Evolutionary conservation across 257 asterid genomes (phyloP).

Genomic region (Leptodermis oblonga): DNA sequence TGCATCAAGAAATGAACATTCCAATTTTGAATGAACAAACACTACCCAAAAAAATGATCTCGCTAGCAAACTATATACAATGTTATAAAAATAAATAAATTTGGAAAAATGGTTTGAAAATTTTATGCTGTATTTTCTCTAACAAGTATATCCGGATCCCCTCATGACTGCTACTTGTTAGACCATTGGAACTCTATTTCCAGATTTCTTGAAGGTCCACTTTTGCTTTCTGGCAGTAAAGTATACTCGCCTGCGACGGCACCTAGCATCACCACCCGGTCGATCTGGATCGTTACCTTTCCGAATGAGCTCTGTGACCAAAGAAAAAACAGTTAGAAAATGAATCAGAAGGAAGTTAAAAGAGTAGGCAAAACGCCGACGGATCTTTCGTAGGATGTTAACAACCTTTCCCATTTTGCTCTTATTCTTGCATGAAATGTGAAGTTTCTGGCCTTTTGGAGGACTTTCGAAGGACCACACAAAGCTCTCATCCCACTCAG

Average conservation of each 20-base stretch:
- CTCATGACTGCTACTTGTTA: conserved; percentile 35
- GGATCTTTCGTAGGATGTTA: background rate
- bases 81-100: conserved; percentile 14
- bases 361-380: background rate
- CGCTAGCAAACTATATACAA: conserved; percentile 40
- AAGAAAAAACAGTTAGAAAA: background rate
- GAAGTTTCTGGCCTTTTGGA: conserved; percentile 98
- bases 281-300: conserved; percentile 95
- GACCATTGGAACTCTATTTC: conserved; percentile 98
- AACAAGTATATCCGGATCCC: background rate
- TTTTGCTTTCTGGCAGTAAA: conserved; percentile 82
- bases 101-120: conserved; percentile 7
- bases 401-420: conserved; percentile 98
- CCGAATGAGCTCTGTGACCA: conserved; percentile 83
- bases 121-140: conserved; percentile 13
- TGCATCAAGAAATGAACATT: conserved; percentile 26
- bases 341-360: background rate
- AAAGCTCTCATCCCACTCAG: conserved; percentile 96
- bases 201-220: conserved; percentile 86
- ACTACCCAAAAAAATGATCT: conserved; percentile 17
- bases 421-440: conserved; percentile 98
- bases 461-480: conserved; percentile 97
- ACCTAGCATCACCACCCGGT: conserved; percentile 97
- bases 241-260: conserved; percentile 97
- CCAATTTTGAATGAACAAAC: conserved; percentile 13